These are phyloP conservation scores for Heterobasidion occidentale DNA, from an alignment of 1,284 basidiomycete species.

Conservation along the genomic window DNA sequence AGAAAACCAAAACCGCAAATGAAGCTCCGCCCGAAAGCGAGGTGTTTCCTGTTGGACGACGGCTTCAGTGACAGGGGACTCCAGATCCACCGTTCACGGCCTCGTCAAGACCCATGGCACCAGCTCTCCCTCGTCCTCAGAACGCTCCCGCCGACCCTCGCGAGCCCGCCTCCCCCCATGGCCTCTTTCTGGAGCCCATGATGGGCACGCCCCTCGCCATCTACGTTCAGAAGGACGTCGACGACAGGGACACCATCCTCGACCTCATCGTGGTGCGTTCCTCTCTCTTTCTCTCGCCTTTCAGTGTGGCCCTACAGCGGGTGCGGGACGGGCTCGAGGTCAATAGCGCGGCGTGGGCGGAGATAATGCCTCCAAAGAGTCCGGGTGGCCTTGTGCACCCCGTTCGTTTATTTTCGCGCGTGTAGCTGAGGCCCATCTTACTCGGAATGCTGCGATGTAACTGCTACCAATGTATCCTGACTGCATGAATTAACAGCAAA, in stretches of 20 bases:
- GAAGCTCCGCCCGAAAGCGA: slow-evolving; percentile 16
- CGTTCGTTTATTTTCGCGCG: too few species aligned
- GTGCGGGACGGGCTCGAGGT: too few species aligned
- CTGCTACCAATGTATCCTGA: not conserved
- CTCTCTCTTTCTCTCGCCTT: not conserved
- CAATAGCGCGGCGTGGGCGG: too few species aligned
- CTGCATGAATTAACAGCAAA: slow-evolving; percentile 37
- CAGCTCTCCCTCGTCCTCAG: slow-evolving; percentile 46
- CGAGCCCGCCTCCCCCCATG: slow-evolving; percentile 20
- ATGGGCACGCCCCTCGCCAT: slow-evolving; percentile 65
- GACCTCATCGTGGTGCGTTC: slow-evolving; percentile 55
- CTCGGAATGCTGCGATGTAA: too few species aligned
- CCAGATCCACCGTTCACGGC: slow-evolving; percentile 27
- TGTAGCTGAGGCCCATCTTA: too few species aligned
- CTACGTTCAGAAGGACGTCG: slow-evolving; percentile 74
- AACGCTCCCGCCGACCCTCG: slow-evolving; percentile 10
- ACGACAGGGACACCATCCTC: slow-evolving; percentile 53
- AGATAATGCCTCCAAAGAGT: not conserved
- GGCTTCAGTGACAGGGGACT: slow-evolving; percentile 22
- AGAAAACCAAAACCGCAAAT: slow-evolving; percentile 4
- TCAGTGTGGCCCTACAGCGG: not conserved
- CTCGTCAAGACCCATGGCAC: slow-evolving; percentile 71
- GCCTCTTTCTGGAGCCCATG: slow-evolving; percentile 71
- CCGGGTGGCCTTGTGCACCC: not conserved
- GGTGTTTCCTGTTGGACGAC: not conserved